Evolutionary conservation across 208 protist genomes (phyloP).

Genomic region (Trypanosoma scelopori): DNA sequence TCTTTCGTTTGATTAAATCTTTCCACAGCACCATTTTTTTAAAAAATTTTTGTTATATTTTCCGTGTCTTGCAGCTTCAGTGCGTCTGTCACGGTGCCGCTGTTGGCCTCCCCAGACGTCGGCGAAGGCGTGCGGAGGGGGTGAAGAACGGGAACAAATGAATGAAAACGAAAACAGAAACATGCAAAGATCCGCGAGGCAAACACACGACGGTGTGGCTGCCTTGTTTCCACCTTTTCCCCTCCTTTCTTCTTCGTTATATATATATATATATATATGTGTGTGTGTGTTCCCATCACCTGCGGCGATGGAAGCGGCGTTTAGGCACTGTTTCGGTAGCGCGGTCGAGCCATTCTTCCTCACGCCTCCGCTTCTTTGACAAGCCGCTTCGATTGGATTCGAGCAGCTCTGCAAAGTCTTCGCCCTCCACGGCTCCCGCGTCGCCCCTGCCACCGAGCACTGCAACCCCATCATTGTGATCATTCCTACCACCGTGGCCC

Average conservation of each 20-base stretch:
- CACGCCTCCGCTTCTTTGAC: slow-evolving; percentile 72
- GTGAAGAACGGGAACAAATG: no score
- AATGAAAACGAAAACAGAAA: no score
- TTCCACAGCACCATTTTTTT: not conserved
- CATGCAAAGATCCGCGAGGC: no score
- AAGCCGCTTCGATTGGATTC: slow-evolving; percentile 53
- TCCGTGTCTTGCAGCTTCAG: not conserved
- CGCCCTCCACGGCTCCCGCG: slow-evolving; percentile 50
- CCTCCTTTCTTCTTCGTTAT: not conserved
- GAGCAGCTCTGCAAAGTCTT: slow-evolving; percentile 81
- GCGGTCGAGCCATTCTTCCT: slow-evolving; percentile 69
- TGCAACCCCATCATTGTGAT: slow-evolving; percentile 34
- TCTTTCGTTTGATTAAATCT: slow-evolving; percentile 7
- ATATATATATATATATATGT: no score
- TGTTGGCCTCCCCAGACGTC: not conserved
- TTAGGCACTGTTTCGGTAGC: slow-evolving; percentile 21
- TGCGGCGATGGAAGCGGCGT: slow-evolving; percentile 1
- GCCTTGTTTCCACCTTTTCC: not conserved
- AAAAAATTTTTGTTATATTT: no score
- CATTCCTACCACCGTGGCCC: no score
- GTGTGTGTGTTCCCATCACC: not conserved
- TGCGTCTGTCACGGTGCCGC: not conserved
- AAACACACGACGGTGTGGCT: no score
- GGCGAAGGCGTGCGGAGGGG: no score
- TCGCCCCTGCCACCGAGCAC: slow-evolving; percentile 36